phyloP scores from a whole-genome alignment of 2,329 filamentous ascomycete genomes.

The Septoria linicola region DNA sequence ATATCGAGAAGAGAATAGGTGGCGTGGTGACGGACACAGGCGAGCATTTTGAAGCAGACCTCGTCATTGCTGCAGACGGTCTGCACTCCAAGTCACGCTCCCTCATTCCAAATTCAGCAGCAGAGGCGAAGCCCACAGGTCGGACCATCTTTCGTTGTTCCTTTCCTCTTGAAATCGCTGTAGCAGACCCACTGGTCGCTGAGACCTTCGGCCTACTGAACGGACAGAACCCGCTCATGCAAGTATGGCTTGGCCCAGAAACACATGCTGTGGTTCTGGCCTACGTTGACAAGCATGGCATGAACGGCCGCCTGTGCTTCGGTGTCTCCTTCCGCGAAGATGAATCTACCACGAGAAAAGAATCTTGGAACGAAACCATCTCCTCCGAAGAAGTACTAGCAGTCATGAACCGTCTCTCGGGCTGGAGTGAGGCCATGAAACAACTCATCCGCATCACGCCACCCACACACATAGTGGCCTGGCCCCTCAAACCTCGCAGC shows the following conservation, averaged over 20 bases:
- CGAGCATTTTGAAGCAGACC: slow-evolving; percentile 44
- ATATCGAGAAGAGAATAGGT: slow-evolving; percentile 33
- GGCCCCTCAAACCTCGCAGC: slow-evolving; percentile 57
- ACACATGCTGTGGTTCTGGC: slow-evolving; percentile 37
- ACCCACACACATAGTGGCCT: slow-evolving; percentile 45
- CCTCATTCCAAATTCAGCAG: slow-evolving; percentile 11
- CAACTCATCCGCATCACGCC: slow-evolving; percentile 47
- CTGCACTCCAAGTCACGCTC: slow-evolving; percentile 14
- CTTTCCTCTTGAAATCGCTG: slow-evolving; percentile 23
- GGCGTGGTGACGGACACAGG: slow-evolving; percentile 41
- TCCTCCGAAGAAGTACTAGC: slow-evolving; percentile 33
- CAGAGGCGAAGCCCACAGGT: slow-evolving; percentile 24
- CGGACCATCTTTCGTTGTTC: slow-evolving; percentile 26
- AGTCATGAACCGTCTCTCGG: slow-evolving; percentile 22
- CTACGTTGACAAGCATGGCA: slow-evolving; percentile 50
- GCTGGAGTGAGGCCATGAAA: slow-evolving; percentile 48
- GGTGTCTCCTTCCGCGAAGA: slow-evolving; percentile 51
- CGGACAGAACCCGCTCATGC: slow-evolving; percentile 19
- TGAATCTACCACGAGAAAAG: slow-evolving; percentile 29
- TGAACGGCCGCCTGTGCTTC: slow-evolving; percentile 46
- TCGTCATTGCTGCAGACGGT: slow-evolving; percentile 38
- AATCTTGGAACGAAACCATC: slow-evolving; percentile 50
- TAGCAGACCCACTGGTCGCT: slow-evolving; percentile 23
- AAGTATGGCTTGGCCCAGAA: slow-evolving; percentile 28
- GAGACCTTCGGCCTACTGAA: slow-evolving; percentile 24